Percentiles rank a stretch among this genome's conserved stretches.
Conservation (phyloP, 2,329 filamentous ascomycete species). For the Botrytis tulipae region DNA sequence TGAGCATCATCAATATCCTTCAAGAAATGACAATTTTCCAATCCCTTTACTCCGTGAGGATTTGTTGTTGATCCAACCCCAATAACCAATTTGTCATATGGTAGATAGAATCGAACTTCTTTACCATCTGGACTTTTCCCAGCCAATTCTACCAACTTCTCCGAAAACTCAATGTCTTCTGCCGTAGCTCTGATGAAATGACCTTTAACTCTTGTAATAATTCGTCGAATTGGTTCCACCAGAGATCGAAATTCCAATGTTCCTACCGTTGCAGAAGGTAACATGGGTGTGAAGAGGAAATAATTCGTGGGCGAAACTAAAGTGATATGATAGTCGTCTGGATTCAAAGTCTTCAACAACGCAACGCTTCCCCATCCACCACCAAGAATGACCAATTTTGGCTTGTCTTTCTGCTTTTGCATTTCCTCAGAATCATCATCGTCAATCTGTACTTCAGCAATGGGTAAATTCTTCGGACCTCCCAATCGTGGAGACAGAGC, state of each 20-base stretch:
- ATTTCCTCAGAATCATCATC: conserved; percentile 78
- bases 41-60: conserved; percentile 89
- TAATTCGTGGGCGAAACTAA: conserved; percentile 94
- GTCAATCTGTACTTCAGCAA: conserved; percentile 82
- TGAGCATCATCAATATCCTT: conserved; percentile 94
- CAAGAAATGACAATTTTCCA: conserved; percentile 91
- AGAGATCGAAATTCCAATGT: conserved; percentile 88
- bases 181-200: conserved; percentile 89
- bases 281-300: conserved; percentile 97
- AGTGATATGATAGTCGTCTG: conserved; percentile 92
- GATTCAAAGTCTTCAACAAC: conserved; percentile 82
- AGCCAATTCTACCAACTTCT: conserved; percentile 85
- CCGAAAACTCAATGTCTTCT: conserved; percentile 85
- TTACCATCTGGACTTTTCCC: conserved; percentile 69
- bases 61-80: conserved; percentile 92
- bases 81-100: conserved; percentile 94
- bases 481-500: conserved; percentile 79
- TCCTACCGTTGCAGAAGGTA: conserved; percentile 94
- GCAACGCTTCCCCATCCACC: conserved; percentile 95
- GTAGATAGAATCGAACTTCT: conserved; percentile 84
- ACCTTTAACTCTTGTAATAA: conserved; percentile 73
- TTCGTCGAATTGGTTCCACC: conserved; percentile 87
- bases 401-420: conserved; percentile 76
- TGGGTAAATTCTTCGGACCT: conserved; percentile 92
- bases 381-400: conserved; percentile 85